A percentile compares a stretch with the other conserved stretches of the same genome.
These are phyloP conservation scores for Aspergillus unguis DNA, from an alignment of 2,329 filamentous ascomycete species.

Conservation along the genomic window DNA sequence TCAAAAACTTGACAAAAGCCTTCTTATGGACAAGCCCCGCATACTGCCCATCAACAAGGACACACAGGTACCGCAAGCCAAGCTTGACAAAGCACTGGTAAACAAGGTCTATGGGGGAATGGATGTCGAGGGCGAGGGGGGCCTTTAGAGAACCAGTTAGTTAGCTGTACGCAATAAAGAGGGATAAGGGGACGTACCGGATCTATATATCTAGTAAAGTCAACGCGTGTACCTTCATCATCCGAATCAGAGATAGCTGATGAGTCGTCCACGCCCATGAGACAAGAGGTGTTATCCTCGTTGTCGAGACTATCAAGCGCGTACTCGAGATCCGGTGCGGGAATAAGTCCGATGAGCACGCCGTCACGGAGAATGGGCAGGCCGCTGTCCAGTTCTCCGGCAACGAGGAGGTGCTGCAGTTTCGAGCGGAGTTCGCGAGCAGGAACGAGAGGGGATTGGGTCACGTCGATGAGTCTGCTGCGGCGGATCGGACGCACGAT, in stretches of 20 bases:
- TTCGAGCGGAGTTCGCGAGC: slow-evolving; percentile 75
- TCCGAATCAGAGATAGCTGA: slow-evolving; percentile 60
- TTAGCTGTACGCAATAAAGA: slow-evolving; percentile 9
- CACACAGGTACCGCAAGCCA: slow-evolving; percentile 87
- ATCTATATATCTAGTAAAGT: slow-evolving; percentile 90
- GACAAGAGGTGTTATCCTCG: slow-evolving; percentile 67
- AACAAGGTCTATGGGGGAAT: slow-evolving; percentile 87
- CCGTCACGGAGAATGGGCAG: slow-evolving; percentile 79
- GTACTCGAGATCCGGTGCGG: slow-evolving; percentile 88
- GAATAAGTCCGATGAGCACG: slow-evolving; percentile 83
- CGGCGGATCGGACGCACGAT: slow-evolving; percentile 74
- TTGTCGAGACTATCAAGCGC: slow-evolving; percentile 80
- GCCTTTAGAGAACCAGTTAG: slow-evolving; percentile 48
- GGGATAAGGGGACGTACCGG: slow-evolving; percentile 53
- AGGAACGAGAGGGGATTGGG: slow-evolving; percentile 72
- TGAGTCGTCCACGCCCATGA: slow-evolving; percentile 70
- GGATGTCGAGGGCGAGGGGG: slow-evolving; percentile 81
- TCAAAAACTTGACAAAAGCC: slow-evolving; percentile 90
- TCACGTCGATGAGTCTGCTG: slow-evolving; percentile 84
- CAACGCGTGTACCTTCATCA: slow-evolving; percentile 58
- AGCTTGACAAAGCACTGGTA: slow-evolving; percentile 97
- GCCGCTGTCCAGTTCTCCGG: slow-evolving; percentile 88
- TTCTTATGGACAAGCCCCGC: slow-evolving; percentile 97
- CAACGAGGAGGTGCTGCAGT: slow-evolving; percentile 74
- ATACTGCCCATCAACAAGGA: slow-evolving; percentile 77